These are phyloP conservation scores for Annulohypoxylon bovei DNA, from an alignment of 495 filamentous ascomycete species.

Conservation along the genomic window DNA sequence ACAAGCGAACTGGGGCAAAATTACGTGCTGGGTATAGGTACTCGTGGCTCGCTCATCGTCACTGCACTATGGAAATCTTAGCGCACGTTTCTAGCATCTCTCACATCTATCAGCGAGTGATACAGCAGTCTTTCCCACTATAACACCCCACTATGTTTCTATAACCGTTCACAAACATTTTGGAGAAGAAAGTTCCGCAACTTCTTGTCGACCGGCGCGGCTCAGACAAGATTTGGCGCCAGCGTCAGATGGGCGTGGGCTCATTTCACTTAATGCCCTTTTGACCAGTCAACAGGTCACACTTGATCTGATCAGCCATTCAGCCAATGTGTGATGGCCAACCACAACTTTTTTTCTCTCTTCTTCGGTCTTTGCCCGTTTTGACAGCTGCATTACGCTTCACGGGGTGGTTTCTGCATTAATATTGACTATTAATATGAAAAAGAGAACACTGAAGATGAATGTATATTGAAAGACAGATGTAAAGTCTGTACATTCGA, in stretches of 20 bases:
- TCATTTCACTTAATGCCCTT: slow-evolving; percentile 21
- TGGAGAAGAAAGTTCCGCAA: slow-evolving; percentile 26
- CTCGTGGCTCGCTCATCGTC: slow-evolving; percentile 1
- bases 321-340: slow-evolving; percentile 17
- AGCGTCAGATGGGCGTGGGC: slow-evolving; percentile 37
- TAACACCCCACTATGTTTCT: slow-evolving; percentile 19
- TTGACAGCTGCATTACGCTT: slow-evolving; percentile 35
- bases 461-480: background rate
- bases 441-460: slow-evolving; percentile 11
- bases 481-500: slow-evolving; percentile 3
- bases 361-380: slow-evolving; percentile 4
- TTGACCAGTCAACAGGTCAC: slow-evolving; percentile 39
- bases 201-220: slow-evolving; percentile 23
- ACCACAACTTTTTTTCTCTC: slow-evolving; percentile 10
- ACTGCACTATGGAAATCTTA: slow-evolving; percentile 6
- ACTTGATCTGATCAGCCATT: slow-evolving; percentile 36
- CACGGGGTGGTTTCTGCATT: slow-evolving; percentile 15
- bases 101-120: slow-evolving; percentile 14
- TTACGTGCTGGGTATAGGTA: slow-evolving; percentile 40
- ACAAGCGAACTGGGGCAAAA: slow-evolving; percentile 40
- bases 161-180: slow-evolving; percentile 11
- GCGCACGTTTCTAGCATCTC: background rate
- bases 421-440: slow-evolving; percentile 13
- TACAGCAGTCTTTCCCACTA: slow-evolving; percentile 15
- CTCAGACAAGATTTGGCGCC: slow-evolving; percentile 41